Evolutionary conservation across 2,329 filamentous ascomycete species (phyloP).

Genomic region (Podosphaera fusca): DNA sequence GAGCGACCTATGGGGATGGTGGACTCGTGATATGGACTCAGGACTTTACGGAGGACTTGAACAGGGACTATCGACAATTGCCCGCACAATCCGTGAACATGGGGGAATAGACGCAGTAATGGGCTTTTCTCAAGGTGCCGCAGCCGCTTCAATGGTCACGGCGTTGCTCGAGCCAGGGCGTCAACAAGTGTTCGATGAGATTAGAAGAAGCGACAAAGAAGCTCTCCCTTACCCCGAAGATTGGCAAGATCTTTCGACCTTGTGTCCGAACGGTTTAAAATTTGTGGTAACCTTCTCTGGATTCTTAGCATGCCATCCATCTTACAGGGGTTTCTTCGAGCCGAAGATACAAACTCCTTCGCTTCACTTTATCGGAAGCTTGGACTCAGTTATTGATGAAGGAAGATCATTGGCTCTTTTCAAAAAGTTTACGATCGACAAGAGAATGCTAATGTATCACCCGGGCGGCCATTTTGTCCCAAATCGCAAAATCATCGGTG

Average conservation of each 20-base stretch:
- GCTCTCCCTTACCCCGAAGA: slow-evolving; percentile 28
- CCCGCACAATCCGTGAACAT: slow-evolving; percentile 33
- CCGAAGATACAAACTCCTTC: slow-evolving; percentile 55
- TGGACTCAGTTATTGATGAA: slow-evolving; percentile 81
- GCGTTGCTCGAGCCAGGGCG: slow-evolving; percentile 39
- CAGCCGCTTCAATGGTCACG: slow-evolving; percentile 48
- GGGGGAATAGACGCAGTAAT: slow-evolving; percentile 56
- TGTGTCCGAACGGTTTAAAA: slow-evolving; percentile 23
- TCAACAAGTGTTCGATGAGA: slow-evolving; percentile 23
- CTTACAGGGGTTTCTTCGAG: slow-evolving; percentile 48
- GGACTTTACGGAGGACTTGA: slow-evolving; percentile 45
- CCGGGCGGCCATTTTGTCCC: slow-evolving; percentile 85
- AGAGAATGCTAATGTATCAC: slow-evolving; percentile 33
- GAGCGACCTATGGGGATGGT: slow-evolving; percentile 65
- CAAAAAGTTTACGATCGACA: slow-evolving; percentile 31
- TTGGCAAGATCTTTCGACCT: slow-evolving; percentile 10
- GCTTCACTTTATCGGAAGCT: slow-evolving; percentile 57
- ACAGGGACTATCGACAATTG: slow-evolving; percentile 41
- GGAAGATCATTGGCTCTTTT: slow-evolving; percentile 40
- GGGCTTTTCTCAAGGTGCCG: slow-evolving; percentile 65
- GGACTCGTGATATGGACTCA: slow-evolving; percentile 41
- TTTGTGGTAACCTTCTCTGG: slow-evolving; percentile 62
- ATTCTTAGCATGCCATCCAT: slow-evolving; percentile 39
- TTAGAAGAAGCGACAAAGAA: slow-evolving; percentile 10
- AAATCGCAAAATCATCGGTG: slow-evolving; percentile 56